Conservation (phyloP, 495 filamentous ascomycete species). For the Hypoxylon intermedium region DNA sequence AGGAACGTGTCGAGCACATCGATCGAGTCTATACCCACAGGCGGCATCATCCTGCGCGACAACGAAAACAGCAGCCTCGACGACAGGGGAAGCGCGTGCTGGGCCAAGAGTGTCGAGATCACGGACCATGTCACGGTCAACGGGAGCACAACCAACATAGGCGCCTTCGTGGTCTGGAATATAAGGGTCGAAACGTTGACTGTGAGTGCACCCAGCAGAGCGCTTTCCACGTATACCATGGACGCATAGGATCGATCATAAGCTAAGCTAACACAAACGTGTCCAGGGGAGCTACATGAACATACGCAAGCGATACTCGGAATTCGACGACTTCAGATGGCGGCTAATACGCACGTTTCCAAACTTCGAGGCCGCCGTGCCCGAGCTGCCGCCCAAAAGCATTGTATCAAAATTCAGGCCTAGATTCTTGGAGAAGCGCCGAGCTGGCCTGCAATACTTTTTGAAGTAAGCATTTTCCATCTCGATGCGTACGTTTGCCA, state of each 20-base stretch:
- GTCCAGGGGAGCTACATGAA: conserved; percentile 60
- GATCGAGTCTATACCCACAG: conserved; percentile 52
- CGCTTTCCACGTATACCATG: no score
- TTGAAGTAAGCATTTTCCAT: conserved; percentile 52
- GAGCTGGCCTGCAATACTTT: conserved; percentile 63
- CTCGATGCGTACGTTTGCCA: background rate
- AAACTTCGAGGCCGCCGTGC: conserved; percentile 61
- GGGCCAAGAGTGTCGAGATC: conserved; percentile 63
- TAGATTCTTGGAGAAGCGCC: conserved; percentile 59
- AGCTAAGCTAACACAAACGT: background rate
- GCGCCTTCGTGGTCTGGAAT: conserved; percentile 65
- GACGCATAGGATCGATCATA: background rate
- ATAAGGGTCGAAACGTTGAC: conserved; percentile 60
- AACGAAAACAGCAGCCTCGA: conserved; percentile 55
- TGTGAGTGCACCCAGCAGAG: no score
- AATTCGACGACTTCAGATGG: conserved; percentile 60
- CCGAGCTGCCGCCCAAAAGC: conserved; percentile 63
- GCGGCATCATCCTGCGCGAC: conserved; percentile 61
- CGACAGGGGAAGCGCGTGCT: conserved; percentile 61
- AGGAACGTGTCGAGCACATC: conserved; percentile 51
- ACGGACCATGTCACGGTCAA: conserved; percentile 60
- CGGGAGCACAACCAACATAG: conserved; percentile 57
- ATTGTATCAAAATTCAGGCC: conserved; percentile 60
- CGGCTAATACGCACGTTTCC: conserved; percentile 62
- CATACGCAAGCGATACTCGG: conserved; percentile 65